Evolutionary conservation across 208 protist species (phyloP), one percentile per base, ranked within the genome.

Genomic region (Tritrichomonas musculus): DNA sequence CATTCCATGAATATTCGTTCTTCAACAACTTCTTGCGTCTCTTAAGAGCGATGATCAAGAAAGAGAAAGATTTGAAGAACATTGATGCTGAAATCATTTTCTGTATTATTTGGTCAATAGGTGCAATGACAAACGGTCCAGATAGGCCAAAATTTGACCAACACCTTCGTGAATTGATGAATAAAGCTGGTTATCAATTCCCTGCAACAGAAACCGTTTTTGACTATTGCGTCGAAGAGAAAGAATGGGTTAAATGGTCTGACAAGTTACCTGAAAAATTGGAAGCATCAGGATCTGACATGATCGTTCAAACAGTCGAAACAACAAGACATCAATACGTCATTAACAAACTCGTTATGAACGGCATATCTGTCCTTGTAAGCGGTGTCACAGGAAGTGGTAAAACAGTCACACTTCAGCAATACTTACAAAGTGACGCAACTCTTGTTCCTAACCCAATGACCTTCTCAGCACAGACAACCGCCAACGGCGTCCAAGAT

Each of bases 271-370:
- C 55, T 49, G 47, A 88, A 9, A 97, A 99, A 36, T 97, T 96
- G 65, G 94, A 95, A 65, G 82, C 88, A 17, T 97, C 97, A 93
- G 98, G 98, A 95, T 53, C 47, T 57, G 97, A 99, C 77, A 98
- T 99, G 75, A 98, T 99, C 92, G 98, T 99, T 30, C 98, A 97
- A 33, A 99, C 98, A 25, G 95, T 98, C n/a, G 98, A 99, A 93
- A 97, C 98, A 47, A 96, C 98, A 41, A 96, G 98, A 44, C 98
- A 98, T 96, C 98, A 98, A 94, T 98, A 96, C 93, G 95, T 99
- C 55, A 97, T 98, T 69, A 96, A 97, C 41, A 94, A 97, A 44
- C 96, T 99, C 13, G 94, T 99, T 22, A 93, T 95, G 64, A 96
- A 97, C 84, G 96, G 96, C 55, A 96, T 97, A 82, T 96, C 98